Base-by-base conservation (phyloP, 345 rosid species). In the Turritis glabra region DNA sequence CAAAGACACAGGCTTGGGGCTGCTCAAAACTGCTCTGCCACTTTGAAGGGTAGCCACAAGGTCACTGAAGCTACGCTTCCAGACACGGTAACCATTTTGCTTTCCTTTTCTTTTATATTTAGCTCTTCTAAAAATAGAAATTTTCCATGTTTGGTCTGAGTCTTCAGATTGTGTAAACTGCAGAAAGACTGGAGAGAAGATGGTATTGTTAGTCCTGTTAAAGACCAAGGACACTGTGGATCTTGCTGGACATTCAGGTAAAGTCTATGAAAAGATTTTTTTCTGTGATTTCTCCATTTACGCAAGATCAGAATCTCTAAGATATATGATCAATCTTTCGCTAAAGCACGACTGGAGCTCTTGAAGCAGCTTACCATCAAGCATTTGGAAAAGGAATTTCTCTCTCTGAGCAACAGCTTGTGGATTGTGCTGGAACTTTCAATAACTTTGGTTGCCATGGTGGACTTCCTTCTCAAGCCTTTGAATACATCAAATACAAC, bases 161-260 rank as follows among this genome's bases (percentile, higher is more conserved):
- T 33, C 5, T 19, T 44, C 3, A 10, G 2, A 35, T 33, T 65
- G 0, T 74, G 29, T 32, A 33, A 64, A 74, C 0, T 46, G 41
- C 73, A 93, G 97, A 89, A 87, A 89, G 97, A 93, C 71, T 93
- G 98, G 98, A 91, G 98, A 77, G 82, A 78, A 37, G 68, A 33
- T 22, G 96, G 96, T 59, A 88, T 93, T 29, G 97, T 91, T n/a
- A 91, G 96, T 76, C 93, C 96, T 2, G 89, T 93, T 5, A 93
- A 93, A 82, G 63, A 93, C 43, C 97, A 93, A 63, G 97, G 98
- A 26, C 82, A 79, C n/a, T 93, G 98, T 75, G 98, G 98, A 73
- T 91, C 98, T 79, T 93, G 97, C 83, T 93, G 97, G 98, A 89
- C 98, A 37, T 93, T 93, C 84, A 93, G 98, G 98, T 91, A 71